Conservation (phyloP, 164 flowering plant species). For the Tetrastigma voinierianum region DNA sequence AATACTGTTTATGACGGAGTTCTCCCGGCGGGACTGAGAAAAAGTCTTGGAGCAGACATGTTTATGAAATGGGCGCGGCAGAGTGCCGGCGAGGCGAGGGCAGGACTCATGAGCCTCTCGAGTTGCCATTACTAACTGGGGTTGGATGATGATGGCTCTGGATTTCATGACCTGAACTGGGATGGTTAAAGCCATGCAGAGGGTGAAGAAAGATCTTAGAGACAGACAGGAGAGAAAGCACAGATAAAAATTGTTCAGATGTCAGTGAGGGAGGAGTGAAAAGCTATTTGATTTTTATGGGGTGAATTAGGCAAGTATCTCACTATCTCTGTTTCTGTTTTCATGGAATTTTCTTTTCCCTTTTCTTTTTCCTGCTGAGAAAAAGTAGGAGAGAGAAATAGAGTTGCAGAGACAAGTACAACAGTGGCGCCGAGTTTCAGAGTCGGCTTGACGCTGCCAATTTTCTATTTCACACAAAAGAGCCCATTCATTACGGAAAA, state of each 20-base stretch:
- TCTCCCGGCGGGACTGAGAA: constrained; percentile 16
- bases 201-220: not conserved
- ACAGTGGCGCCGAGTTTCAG: too few relatives aligned
- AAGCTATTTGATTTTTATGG: not conserved
- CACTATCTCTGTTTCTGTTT: not conserved
- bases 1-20: constrained; percentile 18
- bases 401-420: too few relatives aligned
- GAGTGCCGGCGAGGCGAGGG: constrained; percentile 41
- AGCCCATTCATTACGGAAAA: too few relatives aligned
- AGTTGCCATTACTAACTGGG: constrained; percentile 15
- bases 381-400: too few relatives aligned
- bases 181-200: not conserved
- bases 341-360: not conserved
- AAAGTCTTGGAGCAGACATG: too few relatives aligned
- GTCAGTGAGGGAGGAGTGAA: not conserved
- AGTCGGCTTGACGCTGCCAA: too few relatives aligned
- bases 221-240: constrained; percentile 4
- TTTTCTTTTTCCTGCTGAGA: too few relatives aligned
- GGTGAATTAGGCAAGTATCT: not conserved
- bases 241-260: too few relatives aligned
- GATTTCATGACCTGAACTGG: constrained; percentile 20
- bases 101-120: constrained; percentile 39
- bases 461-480: too few relatives aligned
- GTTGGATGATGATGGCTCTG: constrained; percentile 11
- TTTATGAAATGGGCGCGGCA: too few relatives aligned